phyloP scores from a whole-genome alignment of 2,329 filamentous ascomycete species.

The Chrysoporthe deuterocubensis region DNA sequence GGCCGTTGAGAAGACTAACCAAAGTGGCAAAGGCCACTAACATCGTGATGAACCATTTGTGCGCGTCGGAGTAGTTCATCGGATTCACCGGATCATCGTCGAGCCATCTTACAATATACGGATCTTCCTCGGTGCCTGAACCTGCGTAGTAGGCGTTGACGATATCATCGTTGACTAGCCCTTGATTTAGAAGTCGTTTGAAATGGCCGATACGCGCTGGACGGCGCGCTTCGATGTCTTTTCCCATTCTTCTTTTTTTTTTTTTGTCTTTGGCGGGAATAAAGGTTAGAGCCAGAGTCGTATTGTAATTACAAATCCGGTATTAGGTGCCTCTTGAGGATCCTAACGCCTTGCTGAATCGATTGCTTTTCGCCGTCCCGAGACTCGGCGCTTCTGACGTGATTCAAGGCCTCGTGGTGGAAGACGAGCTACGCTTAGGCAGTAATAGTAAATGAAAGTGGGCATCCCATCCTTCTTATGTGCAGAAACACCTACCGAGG shows the following conservation, averaged over 20 bases:
- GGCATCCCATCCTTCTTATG: background rate
- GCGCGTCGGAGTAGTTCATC: constrained; percentile 43
- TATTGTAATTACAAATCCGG: background rate
- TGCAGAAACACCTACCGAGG: background rate
- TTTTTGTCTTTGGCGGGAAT: background rate
- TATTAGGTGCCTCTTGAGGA: too few species aligned
- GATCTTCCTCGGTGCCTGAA: constrained; percentile 57
- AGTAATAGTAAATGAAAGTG: background rate
- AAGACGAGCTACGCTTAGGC: background rate
- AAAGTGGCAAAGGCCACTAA: constrained; percentile 22
- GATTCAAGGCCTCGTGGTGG: background rate
- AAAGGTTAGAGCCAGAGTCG: background rate
- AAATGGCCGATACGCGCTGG: constrained; percentile 18
- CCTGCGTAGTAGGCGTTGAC: constrained; percentile 41
- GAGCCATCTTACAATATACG: constrained; percentile 58
- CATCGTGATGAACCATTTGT: constrained; percentile 27
- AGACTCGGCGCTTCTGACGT: background rate
- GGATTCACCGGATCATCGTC: constrained; percentile 58
- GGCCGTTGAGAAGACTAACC: background rate
- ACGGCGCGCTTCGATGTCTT: constrained; percentile 4
- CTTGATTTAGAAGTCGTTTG: constrained; percentile 6
- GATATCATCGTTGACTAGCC: constrained; percentile 17
- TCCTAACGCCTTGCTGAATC: background rate
- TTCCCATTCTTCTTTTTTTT: constrained; percentile 2
- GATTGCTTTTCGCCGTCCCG: background rate